Conservation (phyloP, 2,329 filamentous ascomycete species). For the Allantophomopsis cytisporea region DNA sequence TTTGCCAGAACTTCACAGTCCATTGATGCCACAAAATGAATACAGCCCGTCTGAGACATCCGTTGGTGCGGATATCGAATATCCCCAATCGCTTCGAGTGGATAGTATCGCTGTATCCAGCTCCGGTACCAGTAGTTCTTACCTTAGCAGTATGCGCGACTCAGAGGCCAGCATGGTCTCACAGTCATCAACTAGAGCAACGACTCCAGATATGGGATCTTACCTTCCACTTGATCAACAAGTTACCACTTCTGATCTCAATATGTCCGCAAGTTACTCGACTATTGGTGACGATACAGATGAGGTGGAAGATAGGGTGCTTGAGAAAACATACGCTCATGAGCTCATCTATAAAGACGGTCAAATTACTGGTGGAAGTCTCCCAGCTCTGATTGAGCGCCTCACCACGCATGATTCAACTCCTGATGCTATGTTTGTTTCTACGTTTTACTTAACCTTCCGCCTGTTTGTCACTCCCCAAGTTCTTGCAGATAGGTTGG, state of each 20-base stretch:
- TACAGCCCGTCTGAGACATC: constrained; percentile 32
- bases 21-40: constrained; percentile 30
- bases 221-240: constrained; percentile 24
- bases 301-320: constrained; percentile 68
- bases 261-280: constrained; percentile 47
- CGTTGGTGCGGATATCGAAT: constrained; percentile 32
- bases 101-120: constrained; percentile 66
- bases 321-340: constrained; percentile 85
- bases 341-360: constrained; percentile 89
- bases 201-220: constrained; percentile 55
- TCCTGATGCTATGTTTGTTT: constrained; percentile 82
- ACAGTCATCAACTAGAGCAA: constrained; percentile 73
- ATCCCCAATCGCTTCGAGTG: constrained; percentile 37
- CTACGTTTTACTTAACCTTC: constrained; percentile 93
- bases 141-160: constrained; percentile 56
- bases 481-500: constrained; percentile 68
- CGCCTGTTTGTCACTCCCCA: constrained; percentile 76
- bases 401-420: constrained; percentile 88
- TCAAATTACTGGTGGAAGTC: constrained; percentile 82
- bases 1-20: constrained; percentile 42
- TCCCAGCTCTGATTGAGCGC: constrained; percentile 85
- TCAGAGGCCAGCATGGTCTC: constrained; percentile 74
- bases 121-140: constrained; percentile 66
- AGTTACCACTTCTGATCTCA: constrained; percentile 55
- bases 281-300: constrained; percentile 61